Percentiles rank a stretch among this genome's conserved stretches.
Evolutionary conservation across 331 rosid species (phyloP).

Genomic region (Malus hybrid): DNA sequence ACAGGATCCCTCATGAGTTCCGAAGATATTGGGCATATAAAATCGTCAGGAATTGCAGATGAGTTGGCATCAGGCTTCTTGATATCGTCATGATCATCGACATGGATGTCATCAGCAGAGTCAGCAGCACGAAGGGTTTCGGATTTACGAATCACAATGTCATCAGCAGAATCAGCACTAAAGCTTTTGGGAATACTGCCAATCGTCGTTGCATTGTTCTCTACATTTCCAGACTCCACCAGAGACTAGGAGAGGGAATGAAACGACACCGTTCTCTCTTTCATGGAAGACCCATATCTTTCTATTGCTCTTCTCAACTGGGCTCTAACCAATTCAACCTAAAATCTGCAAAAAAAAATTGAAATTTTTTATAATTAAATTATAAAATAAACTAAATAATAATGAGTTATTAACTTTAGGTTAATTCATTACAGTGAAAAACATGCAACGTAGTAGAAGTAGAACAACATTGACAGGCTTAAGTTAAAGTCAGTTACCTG

Average conservation of each 20-base stretch:
- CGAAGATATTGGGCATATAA: slow-evolving; percentile 90
- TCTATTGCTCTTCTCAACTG: slow-evolving; percentile 81
- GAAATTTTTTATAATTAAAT: too few species aligned
- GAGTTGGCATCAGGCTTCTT: slow-evolving; percentile 52
- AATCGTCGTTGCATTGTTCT: slow-evolving; percentile 16
- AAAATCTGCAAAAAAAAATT: background rate
- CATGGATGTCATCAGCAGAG: slow-evolving; percentile 16
- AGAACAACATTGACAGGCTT: background rate
- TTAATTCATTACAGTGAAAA: background rate
- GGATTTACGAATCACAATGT: slow-evolving; percentile 13
- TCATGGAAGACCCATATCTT: slow-evolving; percentile 55
- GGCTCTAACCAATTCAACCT: slow-evolving; percentile 91
- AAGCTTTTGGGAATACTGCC: slow-evolving; percentile 11
- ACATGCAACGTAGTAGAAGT: background rate
- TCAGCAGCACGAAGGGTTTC: slow-evolving; percentile 12
- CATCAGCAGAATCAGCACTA: slow-evolving; percentile 15
- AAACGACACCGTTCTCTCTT: slow-evolving; percentile 37
- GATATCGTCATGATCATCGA: slow-evolving; percentile 29
- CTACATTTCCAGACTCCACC: slow-evolving; percentile 35
- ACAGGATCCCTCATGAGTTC: slow-evolving; percentile 99
- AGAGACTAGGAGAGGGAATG: slow-evolving; percentile 38
- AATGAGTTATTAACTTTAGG: background rate
- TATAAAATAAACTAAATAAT: too few species aligned
- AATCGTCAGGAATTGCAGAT: slow-evolving; percentile 71
- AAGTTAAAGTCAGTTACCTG: slow-evolving; percentile 42